These are phyloP conservation scores for Trichoderma hamatum DNA, from an alignment of 2,329 filamentous ascomycete species.

Conservation along the genomic window DNA sequence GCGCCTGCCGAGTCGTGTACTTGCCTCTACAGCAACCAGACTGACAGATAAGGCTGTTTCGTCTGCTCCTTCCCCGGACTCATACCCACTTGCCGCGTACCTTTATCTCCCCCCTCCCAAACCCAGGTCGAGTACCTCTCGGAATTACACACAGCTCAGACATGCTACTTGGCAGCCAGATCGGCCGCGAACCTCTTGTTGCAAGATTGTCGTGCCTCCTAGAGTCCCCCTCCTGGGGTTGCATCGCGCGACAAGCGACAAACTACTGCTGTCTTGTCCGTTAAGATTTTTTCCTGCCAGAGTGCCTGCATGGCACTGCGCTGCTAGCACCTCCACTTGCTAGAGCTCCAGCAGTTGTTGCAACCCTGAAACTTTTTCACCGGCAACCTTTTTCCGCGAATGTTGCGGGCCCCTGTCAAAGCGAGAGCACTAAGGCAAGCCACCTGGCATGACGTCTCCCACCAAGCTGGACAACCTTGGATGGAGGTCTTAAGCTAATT, in stretches of 20 bases:
- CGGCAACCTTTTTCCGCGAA: conserved; percentile 9
- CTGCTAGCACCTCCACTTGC: not conserved
- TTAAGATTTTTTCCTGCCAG: not conserved
- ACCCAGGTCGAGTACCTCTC: not conserved
- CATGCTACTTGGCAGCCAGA: not conserved
- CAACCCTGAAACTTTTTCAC: conserved; percentile 10
- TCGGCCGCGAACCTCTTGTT: not conserved
- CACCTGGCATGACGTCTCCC: conserved; percentile 21
- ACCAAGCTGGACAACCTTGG: not conserved
- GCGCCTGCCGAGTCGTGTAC: not conserved
- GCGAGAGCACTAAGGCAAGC: conserved; percentile 24
- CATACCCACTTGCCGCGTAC: conserved; percentile 21
- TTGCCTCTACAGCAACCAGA: not conserved
- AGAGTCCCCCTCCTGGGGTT: not conserved
- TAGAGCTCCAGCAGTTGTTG: not conserved
- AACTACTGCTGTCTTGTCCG: not conserved
- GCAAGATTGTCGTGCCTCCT: not conserved
- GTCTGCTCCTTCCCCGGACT: conserved; percentile 21
- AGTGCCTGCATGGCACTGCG: conserved; percentile 15
- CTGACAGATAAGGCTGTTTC: conserved; percentile 22
- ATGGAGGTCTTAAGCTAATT: conserved; percentile 10
- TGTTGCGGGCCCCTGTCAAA: not conserved
- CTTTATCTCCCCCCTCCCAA: conserved; percentile 3
- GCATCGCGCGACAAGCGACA: conserved; percentile 18
- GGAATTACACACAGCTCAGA: not conserved